Percentiles rank a stretch among this genome's conserved stretches.
Evolutionary conservation across 2,329 filamentous ascomycete genomes (phyloP).

Genomic region (Tolypocladium tundrense): DNA sequence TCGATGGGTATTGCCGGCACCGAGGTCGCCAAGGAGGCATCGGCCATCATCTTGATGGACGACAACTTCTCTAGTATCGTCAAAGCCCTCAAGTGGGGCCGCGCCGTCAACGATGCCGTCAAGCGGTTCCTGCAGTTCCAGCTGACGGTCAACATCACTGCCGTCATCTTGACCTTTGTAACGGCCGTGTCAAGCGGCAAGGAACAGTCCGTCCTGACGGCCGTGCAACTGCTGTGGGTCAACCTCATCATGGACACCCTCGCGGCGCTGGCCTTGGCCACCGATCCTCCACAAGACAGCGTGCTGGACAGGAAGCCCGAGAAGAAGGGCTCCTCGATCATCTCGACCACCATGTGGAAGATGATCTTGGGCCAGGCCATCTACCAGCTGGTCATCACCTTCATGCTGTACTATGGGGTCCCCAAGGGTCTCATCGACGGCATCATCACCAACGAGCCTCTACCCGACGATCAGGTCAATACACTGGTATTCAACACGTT

Average conservation of each 20-base stretch:
- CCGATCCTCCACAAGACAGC: constrained; percentile 75
- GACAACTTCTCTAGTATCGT: constrained; percentile 84
- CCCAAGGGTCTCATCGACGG: constrained; percentile 20
- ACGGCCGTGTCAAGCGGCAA: constrained; percentile 64
- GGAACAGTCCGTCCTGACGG: constrained; percentile 69
- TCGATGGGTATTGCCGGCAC: constrained; percentile 80
- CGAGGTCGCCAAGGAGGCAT: constrained; percentile 77
- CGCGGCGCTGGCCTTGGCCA: constrained; percentile 78
- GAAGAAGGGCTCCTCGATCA: constrained; percentile 47
- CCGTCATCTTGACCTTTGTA: constrained; percentile 78
- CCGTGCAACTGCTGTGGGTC: constrained; percentile 90
- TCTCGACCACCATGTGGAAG: constrained; percentile 95
- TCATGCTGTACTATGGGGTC: constrained; percentile 73
- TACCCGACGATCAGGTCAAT: constrained; percentile 40
- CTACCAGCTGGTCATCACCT: constrained; percentile 73
- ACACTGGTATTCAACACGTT: constrained; percentile 96
- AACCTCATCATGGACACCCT: constrained; percentile 98
- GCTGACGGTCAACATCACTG: constrained; percentile 84
- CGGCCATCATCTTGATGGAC: constrained; percentile 78
- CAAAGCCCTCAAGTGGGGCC: constrained; percentile 72
- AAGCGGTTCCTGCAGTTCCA: constrained; percentile 71
- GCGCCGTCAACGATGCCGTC: constrained; percentile 66
- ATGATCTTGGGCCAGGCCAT: constrained; percentile 93
- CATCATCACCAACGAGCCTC: constrained; percentile 39
- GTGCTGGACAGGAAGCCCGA: constrained; percentile 68